Percentiles rank a stretch among this genome's conserved stretches.
These are phyloP conservation scores for Paragyromitra xinjiangensis DNA, from an alignment of 495 filamentous ascomycete genomes.

Conservation along the genomic window DNA sequence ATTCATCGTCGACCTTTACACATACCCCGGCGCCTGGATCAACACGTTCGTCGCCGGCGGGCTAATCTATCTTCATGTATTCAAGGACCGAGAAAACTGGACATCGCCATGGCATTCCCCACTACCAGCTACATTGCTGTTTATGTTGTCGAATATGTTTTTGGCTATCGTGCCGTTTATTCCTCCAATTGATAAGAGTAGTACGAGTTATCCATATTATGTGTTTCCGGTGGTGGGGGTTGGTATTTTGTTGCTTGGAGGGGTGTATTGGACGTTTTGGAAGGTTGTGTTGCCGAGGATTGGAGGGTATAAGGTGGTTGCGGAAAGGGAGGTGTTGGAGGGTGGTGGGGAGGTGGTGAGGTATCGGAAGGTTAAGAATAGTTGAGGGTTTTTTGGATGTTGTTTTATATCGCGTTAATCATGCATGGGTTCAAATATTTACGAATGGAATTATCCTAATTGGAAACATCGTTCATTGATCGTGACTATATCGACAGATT, in stretches of 20 bases:
- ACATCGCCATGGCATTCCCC: conserved; percentile 59
- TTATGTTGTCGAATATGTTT: conserved; percentile 59
- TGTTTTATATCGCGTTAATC: too few relatives aligned
- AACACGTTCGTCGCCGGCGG: conserved; percentile 64
- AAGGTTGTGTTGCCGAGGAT: conserved; percentile 54
- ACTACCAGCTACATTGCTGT: conserved; percentile 57
- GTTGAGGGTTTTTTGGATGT: neutral
- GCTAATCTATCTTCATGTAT: conserved; percentile 63
- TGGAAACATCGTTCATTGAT: too few relatives aligned
- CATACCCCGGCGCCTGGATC: conserved; percentile 66
- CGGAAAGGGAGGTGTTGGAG: conserved; percentile 59
- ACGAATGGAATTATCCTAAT: too few relatives aligned
- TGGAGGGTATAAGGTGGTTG: conserved; percentile 62
- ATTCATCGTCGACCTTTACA: conserved; percentile 65
- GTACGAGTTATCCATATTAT: conserved; percentile 59
- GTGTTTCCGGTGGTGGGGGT: conserved; percentile 61
- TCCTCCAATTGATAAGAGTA: conserved; percentile 50
- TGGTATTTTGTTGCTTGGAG: conserved; percentile 59
- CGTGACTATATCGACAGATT: too few relatives aligned
- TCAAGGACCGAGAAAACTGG: conserved; percentile 60
- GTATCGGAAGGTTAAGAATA: conserved; percentile 58
- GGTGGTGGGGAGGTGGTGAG: conserved; percentile 62
- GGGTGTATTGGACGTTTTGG: conserved; percentile 61
- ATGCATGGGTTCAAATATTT: too few relatives aligned
- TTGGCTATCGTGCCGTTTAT: conserved; percentile 62